Evolutionary conservation across 2,329 filamentous ascomycete species (phyloP).

Genomic region (Hypomyces perniciosus): DNA sequence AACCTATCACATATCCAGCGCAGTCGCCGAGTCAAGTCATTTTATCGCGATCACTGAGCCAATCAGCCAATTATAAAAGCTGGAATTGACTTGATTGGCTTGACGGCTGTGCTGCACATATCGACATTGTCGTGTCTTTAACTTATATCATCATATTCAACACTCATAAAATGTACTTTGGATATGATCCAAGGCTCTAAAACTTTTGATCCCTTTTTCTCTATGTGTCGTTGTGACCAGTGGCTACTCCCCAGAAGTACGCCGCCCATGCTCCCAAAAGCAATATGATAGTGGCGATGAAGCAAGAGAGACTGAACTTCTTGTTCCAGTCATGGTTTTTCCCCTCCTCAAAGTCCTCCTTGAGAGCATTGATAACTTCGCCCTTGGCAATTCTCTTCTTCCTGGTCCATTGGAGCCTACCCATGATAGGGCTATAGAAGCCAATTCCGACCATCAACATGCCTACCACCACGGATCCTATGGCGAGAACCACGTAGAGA

Average conservation of each 20-base stretch:
- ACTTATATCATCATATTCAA: too few relatives aligned
- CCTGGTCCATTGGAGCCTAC: conserved; percentile 51
- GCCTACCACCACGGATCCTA: conserved; percentile 41
- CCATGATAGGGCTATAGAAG: conserved; percentile 36
- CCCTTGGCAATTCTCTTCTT: conserved; percentile 44
- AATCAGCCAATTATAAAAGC: too few relatives aligned
- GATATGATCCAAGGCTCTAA: too few relatives aligned
- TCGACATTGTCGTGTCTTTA: too few relatives aligned
- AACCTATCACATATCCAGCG: too few relatives aligned
- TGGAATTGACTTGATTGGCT: too few relatives aligned
- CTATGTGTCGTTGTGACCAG: conserved; percentile 36
- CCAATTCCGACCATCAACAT: conserved; percentile 33
- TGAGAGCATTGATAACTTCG: conserved; percentile 36
- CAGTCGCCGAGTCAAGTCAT: too few relatives aligned
- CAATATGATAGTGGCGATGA: conserved; percentile 38
- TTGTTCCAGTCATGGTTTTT: conserved; percentile 32
- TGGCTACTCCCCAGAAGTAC: conserved; percentile 57
- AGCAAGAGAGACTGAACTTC: conserved; percentile 36
- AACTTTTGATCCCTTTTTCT: not conserved
- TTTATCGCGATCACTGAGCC: too few relatives aligned
- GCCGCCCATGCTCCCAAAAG: conserved; percentile 48
- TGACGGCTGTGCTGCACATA: too few relatives aligned
- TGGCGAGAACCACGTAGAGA: conserved; percentile 50
- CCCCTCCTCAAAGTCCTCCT: conserved; percentile 33
- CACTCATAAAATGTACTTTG: too few relatives aligned